phyloP scores from a whole-genome alignment of 208 protist species.

The Crithidia thermophila region DNA sequence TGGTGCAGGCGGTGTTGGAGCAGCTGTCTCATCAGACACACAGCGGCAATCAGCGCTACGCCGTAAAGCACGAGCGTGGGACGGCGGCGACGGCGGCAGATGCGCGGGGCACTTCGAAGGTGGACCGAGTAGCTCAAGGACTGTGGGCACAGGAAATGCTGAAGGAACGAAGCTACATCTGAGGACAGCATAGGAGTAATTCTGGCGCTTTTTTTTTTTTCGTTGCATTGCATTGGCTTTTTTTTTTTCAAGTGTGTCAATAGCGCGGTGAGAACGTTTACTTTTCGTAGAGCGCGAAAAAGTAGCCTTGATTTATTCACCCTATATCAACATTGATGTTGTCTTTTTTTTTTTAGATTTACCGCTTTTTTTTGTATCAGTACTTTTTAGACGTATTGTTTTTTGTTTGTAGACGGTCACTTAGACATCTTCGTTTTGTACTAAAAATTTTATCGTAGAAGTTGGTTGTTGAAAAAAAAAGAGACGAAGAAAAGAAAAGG shows the following conservation, averaged over 20 bases:
- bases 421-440: too few species aligned
- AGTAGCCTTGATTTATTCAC: too few species aligned
- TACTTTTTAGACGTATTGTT: too few species aligned
- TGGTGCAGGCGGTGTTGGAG: constrained; percentile 15
- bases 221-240: background rate
- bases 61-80: background rate
- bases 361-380: too few species aligned
- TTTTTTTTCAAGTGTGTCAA: too few species aligned
- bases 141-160: constrained; percentile 71
- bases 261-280: constrained; percentile 1
- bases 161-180: constrained; percentile 30
- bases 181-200: background rate
- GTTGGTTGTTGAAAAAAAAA: too few species aligned
- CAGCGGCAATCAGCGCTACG: background rate
- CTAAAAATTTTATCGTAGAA: too few species aligned
- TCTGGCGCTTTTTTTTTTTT: constrained; percentile 7
- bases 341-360: too few species aligned
- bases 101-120: background rate
- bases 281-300: too few species aligned
- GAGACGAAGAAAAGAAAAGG: too few species aligned
- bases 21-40: constrained; percentile 2
- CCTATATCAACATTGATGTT: too few species aligned
- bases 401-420: too few species aligned
- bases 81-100: background rate
- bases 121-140: constrained; percentile 51